These are phyloP conservation scores for Penicillium paneum DNA, from an alignment of 2,329 filamentous ascomycete species.

Conservation along the genomic window DNA sequence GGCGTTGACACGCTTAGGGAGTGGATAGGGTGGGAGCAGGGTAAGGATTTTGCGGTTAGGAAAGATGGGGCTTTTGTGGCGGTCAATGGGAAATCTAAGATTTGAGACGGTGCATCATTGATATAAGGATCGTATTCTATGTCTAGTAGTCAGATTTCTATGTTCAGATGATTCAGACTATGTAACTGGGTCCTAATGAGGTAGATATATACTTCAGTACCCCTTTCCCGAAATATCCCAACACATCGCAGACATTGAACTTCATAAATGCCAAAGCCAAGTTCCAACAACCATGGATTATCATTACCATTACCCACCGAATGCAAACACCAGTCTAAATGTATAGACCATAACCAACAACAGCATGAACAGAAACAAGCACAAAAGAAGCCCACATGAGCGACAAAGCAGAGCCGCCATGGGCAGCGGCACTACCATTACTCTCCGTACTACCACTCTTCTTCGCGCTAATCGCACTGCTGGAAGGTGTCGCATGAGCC, in stretches of 20 bases:
- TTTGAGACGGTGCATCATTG: background rate
- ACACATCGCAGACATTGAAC: background rate
- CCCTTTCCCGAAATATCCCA: background rate
- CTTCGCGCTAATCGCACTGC: background rate
- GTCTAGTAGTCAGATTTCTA: background rate
- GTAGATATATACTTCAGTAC: background rate
- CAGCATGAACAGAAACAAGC: background rate
- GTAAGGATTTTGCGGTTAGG: constrained; percentile 65
- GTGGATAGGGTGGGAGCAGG: constrained; percentile 77
- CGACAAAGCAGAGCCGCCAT: background rate
- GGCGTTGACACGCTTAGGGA: constrained; percentile 65
- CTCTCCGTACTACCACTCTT: background rate
- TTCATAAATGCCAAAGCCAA: background rate
- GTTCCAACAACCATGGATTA: background rate
- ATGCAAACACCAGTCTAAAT: background rate
- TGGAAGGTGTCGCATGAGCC: background rate
- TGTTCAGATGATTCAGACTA: background rate
- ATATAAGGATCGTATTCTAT: background rate
- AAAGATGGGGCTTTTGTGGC: constrained; percentile 59
- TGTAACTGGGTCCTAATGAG: background rate
- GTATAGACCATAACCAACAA: background rate
- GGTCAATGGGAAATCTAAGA: constrained; percentile 31
- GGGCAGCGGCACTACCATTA: background rate
- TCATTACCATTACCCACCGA: background rate
- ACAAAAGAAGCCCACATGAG: background rate